Evolutionary conservation across 2,329 filamentous ascomycete genomes (phyloP), one percentile per base, ranked within the genome.

Genomic region (Dactylellina haptotyla): DNA sequence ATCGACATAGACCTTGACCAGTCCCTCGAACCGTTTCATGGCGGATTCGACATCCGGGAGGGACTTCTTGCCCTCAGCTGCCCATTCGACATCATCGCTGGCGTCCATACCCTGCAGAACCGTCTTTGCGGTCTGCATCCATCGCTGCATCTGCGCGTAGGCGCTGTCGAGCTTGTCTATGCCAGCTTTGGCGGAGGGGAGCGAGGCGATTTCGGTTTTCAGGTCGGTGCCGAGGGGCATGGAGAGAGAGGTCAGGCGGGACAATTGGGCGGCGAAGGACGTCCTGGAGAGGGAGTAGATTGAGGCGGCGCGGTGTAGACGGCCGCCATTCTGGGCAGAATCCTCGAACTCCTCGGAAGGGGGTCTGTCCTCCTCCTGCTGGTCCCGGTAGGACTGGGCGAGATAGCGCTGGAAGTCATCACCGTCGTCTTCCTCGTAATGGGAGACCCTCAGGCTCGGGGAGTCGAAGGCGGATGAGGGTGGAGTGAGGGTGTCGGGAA

Each of bases 51-150:
- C 88, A 76, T 90, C 88, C 56, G 88, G 89, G 34, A 94, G 84
- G 1, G 91, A 91, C 80, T 94, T 91, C 74, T 90, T 85, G 1
- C 95, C 95, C 58, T 92, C 95, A 1, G 93, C 94, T 1, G 95
- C 93, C 95, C 95, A 99, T 81, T 98, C 94, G 14, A 98, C 93
- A 79, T 99, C 95, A 80, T 98, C 95, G 75, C 98, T 94, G 59
- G 93, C 93, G 80, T 98, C 93, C 43, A 99, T 84, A 3, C 93
- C 93, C 62, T 87, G 87, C 59, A 99, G 88, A 30, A 98, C 93
- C 78, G 96, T 92, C 0, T 90, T 90, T 0, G 94, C 94, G 80
- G 97, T 97, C 75, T 87, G 87, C 79, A 97, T 97, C 95, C 95
- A 99, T 78, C 90, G 89, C 75, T 90, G 87, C 76, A 99, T 98